Percentiles rank a stretch among this genome's conserved stretches.
phyloP scores from a whole-genome alignment of 176 grass and related monocot species.

The Juncus inflexus region DNA sequence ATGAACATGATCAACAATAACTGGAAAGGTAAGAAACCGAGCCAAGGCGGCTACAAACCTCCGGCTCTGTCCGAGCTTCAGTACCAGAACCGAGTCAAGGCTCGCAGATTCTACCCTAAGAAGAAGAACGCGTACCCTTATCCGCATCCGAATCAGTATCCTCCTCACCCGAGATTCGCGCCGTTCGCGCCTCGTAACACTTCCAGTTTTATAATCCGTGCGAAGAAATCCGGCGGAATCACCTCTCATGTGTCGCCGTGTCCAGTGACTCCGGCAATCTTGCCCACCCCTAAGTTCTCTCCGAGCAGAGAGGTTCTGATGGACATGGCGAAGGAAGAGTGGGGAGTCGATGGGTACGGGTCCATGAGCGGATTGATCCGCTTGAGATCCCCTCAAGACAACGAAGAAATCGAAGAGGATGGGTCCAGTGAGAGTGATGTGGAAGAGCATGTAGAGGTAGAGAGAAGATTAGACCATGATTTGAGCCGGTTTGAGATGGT shows the following conservation, averaged over 20 bases:
- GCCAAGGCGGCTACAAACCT: conserved; percentile 25
- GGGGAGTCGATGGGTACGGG: conserved; percentile 94
- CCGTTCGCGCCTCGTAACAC: conserved; percentile 88
- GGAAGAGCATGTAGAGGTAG: conserved; percentile 91
- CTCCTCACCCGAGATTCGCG: conserved; percentile 32
- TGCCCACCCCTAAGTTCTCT: conserved; percentile 78
- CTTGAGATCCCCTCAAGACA: conserved; percentile 45
- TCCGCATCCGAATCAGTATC: conserved; percentile 15
- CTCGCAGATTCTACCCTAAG: conserved; percentile 36
- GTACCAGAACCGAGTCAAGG: conserved; percentile 36
- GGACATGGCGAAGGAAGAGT: conserved; percentile 98
- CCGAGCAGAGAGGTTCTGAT: conserved; percentile 79
- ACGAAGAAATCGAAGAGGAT: conserved; percentile 39
- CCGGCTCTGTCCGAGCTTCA: conserved; percentile 28
- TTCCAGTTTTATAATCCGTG: conserved; percentile 86
- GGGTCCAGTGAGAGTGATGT: conserved; percentile 92
- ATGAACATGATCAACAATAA: background rate
- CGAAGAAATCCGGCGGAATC: conserved; percentile 76
- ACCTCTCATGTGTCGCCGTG: conserved; percentile 79
- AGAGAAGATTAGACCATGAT: conserved; percentile 94
- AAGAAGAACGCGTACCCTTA: conserved; percentile 28
- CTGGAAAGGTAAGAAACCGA: conserved; percentile 19
- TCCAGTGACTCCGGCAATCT: conserved; percentile 82
- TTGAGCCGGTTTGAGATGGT: conserved; percentile 99
- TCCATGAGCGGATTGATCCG: conserved; percentile 98